Evolutionary conservation across 345 rosid genomes (phyloP).

Genomic region (Pistacia vera): DNA sequence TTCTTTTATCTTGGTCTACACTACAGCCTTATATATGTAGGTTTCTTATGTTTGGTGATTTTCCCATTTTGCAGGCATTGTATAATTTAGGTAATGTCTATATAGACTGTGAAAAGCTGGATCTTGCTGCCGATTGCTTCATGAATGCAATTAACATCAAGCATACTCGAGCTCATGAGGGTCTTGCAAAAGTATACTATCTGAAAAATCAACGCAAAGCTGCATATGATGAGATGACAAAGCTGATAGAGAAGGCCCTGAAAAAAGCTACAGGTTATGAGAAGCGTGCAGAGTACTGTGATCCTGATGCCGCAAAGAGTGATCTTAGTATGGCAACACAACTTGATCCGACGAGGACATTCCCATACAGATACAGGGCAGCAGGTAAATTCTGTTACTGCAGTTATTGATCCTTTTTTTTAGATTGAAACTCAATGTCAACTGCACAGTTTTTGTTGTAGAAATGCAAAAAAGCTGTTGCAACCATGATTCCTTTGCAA

Average conservation of each 20-base stretch:
- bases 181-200: slow-evolving; percentile 89
- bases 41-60: slow-evolving; percentile 1
- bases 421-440: not conserved
- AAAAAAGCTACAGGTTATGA: slow-evolving; percentile 92
- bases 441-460: not conserved
- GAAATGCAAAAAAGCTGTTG: no score
- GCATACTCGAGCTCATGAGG: slow-evolving; percentile 98
- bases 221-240: slow-evolving; percentile 97
- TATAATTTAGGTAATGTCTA: slow-evolving; percentile 87
- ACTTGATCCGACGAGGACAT: slow-evolving; percentile 93
- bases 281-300: slow-evolving; percentile 97
- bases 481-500: not conserved
- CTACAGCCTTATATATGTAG: not conserved
- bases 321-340: slow-evolving; percentile 82
- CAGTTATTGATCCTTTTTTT: not conserved
- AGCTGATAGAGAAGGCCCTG: slow-evolving; percentile 84
- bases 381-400: slow-evolving; percentile 56
- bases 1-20: not conserved
- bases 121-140: slow-evolving; percentile 87
- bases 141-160: slow-evolving; percentile 88
- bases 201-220: slow-evolving; percentile 80
- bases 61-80: slow-evolving; percentile 63
- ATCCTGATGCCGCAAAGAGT: slow-evolving; percentile 84
- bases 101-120: slow-evolving; percentile 88
- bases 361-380: slow-evolving; percentile 97